A percentile compares a stretch with the other conserved stretches of the same genome.
These are phyloP conservation scores for Pleomassaria siparia DNA, from an alignment of 2,329 filamentous ascomycete genomes.

Conservation along the genomic window DNA sequence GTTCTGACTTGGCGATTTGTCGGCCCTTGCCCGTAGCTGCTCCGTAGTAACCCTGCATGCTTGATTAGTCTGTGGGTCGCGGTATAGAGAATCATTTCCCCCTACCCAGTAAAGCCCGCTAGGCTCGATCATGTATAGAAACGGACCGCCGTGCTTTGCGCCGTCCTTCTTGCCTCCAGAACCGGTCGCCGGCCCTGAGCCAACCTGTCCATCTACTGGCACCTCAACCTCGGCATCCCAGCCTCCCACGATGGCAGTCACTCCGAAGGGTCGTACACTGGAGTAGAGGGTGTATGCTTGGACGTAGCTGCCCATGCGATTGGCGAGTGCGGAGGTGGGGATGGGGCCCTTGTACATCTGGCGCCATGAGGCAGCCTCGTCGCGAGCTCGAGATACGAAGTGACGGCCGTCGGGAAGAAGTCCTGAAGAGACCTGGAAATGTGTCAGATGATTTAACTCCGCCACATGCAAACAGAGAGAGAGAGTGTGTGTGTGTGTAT, in stretches of 20 bases:
- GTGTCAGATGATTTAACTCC: conserved; percentile 5
- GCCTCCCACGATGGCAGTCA: conserved; percentile 90
- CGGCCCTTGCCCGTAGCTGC: conserved; percentile 96
- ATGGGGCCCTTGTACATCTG: conserved; percentile 94
- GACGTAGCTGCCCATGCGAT: conserved; percentile 91
- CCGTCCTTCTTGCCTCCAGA: conserved; percentile 78
- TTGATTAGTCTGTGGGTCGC: conserved; percentile 9
- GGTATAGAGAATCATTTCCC: conserved; percentile 16
- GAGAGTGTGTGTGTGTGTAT: no score
- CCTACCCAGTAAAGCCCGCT: conserved; percentile 89
- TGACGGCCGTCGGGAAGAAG: conserved; percentile 94
- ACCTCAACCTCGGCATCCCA: conserved; percentile 88
- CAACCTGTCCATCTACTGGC: conserved; percentile 88
- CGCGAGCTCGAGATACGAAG: conserved; percentile 90
- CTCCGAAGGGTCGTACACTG: conserved; percentile 92
- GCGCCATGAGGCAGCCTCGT: conserved; percentile 91
- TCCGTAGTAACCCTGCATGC: conserved; percentile 85
- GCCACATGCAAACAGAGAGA: no score
- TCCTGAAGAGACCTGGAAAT: conserved; percentile 81
- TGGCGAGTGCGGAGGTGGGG: conserved; percentile 81
- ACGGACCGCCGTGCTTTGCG: conserved; percentile 82
- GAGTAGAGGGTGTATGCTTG: conserved; percentile 98
- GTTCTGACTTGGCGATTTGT: conserved; percentile 94
- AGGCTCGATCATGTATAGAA: conserved; percentile 98
- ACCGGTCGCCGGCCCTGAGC: conserved; percentile 73